phyloP scores from a whole-genome alignment of 805 yeast species.

The Zygosaccharomyces lentus region DNA sequence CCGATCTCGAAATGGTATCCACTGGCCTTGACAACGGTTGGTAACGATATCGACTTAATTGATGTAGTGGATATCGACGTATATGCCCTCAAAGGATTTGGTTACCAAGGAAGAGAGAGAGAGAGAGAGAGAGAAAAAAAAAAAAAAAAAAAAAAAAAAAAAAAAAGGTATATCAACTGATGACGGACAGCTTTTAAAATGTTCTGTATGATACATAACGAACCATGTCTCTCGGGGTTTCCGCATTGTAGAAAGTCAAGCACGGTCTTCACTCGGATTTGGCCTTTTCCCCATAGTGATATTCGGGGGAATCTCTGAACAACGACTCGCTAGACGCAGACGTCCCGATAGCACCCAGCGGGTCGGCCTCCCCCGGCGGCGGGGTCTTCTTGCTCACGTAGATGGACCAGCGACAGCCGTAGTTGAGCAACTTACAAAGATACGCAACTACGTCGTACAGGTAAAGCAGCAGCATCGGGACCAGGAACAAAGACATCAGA shows the following conservation, averaged over 20 bases:
- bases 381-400: not conserved
- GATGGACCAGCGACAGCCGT: conserved; percentile 5
- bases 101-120: too few species aligned
- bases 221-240: not conserved
- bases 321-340: conserved; percentile 10
- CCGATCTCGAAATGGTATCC: too few species aligned
- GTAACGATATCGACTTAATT: too few species aligned
- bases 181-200: not conserved
- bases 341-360: not conserved
- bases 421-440: conserved; percentile 10
- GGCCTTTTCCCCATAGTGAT: conserved; percentile 1
- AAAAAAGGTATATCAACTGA: not conserved
- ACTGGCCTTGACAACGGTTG: too few species aligned
- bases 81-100: too few species aligned
- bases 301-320: conserved; percentile 12
- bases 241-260: too few species aligned
- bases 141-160: not conserved
- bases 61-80: too few species aligned
- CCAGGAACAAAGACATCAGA: conserved; percentile 10
- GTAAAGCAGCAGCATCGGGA: conserved; percentile 14
- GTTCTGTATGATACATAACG: too few species aligned
- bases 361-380: not conserved
- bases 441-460: conserved; percentile 13
- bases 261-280: not conserved
- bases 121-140: too few species aligned